phyloP scores from a whole-genome alignment of 176 grass and related monocot species.

The Carex myosuroides region DNA sequence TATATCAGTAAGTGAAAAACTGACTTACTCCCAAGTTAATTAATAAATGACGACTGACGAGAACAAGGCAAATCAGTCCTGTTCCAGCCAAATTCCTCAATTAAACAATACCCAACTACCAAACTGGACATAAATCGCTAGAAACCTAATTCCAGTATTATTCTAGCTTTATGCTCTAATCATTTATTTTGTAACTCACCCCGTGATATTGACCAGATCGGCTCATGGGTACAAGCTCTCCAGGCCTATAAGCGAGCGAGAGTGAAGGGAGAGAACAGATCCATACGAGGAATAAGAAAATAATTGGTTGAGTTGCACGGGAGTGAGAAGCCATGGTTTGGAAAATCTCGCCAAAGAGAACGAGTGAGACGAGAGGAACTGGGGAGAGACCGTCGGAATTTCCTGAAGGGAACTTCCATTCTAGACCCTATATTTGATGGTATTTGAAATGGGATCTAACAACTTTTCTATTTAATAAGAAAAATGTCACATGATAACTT shows the following conservation, averaged over 20 bases:
- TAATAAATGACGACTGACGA: neutral
- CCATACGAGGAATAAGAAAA: neutral
- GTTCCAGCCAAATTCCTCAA: neutral
- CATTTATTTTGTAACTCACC: slow-evolving; percentile 27
- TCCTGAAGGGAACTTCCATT: neutral
- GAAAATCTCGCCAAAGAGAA: slow-evolving; percentile 13
- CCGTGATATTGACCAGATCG: slow-evolving; percentile 88
- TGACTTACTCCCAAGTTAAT: neutral
- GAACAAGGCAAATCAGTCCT: neutral
- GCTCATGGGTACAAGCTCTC: slow-evolving; percentile 83
- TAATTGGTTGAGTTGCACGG: neutral
- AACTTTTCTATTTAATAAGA: no score
- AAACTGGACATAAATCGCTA: slow-evolving; percentile 9
- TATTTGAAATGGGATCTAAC: neutral
- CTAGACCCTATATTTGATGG: neutral
- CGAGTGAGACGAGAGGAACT: slow-evolving; percentile 20
- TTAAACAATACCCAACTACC: slow-evolving; percentile 18
- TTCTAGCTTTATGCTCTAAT: neutral
- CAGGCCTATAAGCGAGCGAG: slow-evolving; percentile 54
- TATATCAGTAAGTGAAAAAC: neutral
- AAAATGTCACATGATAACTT: no score
- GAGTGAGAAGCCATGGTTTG: slow-evolving; percentile 39
- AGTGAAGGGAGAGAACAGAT: slow-evolving; percentile 22
- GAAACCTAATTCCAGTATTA: no score
- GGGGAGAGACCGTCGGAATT: neutral